These are phyloP conservation scores for Casuarina cunninghamiana DNA, from an alignment of 306 rosid genomes.

Conservation along the genomic window DNA sequence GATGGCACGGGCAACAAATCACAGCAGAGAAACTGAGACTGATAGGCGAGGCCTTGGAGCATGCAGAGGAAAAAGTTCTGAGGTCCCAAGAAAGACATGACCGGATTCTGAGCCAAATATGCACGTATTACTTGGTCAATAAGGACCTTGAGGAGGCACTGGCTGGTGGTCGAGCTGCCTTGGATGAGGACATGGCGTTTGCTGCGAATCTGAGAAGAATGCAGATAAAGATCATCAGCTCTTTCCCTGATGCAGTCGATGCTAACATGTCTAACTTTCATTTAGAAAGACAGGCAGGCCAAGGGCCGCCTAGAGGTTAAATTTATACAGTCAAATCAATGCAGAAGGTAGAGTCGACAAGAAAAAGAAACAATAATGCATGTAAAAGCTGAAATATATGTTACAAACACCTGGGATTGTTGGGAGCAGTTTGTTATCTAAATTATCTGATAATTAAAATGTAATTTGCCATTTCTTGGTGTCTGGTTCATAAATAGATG, in stretches of 20 bases:
- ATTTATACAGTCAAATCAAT: background rate
- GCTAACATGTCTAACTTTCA: no score
- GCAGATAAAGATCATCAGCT: constrained; percentile 38
- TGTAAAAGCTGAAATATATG: no score
- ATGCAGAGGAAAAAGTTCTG: constrained; percentile 52
- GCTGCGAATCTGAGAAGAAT: constrained; percentile 48
- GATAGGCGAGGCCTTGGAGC: constrained; percentile 49
- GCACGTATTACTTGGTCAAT: constrained; percentile 47
- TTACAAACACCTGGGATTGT: no score
- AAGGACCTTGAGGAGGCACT: constrained; percentile 48
- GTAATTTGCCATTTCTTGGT: no score
- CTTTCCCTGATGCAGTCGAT: constrained; percentile 40
- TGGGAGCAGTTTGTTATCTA: no score
- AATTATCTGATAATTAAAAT: no score
- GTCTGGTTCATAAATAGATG: no score
- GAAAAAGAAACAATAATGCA: no score
- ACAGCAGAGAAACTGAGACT: constrained; percentile 46
- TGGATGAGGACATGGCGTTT: constrained; percentile 51
- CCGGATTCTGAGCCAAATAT: constrained; percentile 43
- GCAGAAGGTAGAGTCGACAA: no score
- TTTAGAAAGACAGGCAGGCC: no score
- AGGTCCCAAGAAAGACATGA: constrained; percentile 66
- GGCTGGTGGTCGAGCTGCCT: constrained; percentile 42
- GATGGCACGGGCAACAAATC: constrained; percentile 39
- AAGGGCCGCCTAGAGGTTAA: no score